Percentiles rank a stretch among this genome's conserved stretches.
phyloP scores from a whole-genome alignment of 2,329 filamentous ascomycete genomes.

The Didymella arachidicola region DNA sequence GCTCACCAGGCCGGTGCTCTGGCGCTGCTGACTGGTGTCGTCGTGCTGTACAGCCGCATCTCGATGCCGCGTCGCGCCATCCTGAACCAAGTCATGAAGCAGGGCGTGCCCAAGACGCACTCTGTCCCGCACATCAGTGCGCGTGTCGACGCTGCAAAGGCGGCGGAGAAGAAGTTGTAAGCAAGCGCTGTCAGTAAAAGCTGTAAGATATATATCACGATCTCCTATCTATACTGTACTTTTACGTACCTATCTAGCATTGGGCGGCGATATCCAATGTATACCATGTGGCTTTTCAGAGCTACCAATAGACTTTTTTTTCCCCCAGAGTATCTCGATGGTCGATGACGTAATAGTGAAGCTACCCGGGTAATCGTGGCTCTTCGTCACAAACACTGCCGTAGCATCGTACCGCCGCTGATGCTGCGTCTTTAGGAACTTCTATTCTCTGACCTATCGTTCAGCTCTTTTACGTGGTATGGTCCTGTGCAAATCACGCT shows the following conservation, averaged over 20 bases:
- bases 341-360: no score
- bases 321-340: no score
- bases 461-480: no score
- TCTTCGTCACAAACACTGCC: no score
- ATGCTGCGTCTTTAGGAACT: no score
- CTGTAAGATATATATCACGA: slow-evolving; percentile 4
- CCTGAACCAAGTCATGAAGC: slow-evolving; percentile 41
- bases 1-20: slow-evolving; percentile 92
- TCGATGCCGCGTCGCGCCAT: slow-evolving; percentile 45
- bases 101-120: slow-evolving; percentile 25
- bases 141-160: slow-evolving; percentile 31
- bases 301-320: slow-evolving; percentile 6
- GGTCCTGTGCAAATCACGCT: no score
- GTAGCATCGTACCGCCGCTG: no score
- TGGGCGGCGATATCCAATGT: slow-evolving; percentile 16
- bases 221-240: slow-evolving; percentile 19
- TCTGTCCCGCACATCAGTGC: slow-evolving; percentile 32
- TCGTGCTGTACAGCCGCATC: slow-evolving; percentile 74
- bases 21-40: slow-evolving; percentile 80
- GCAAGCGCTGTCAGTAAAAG: background rate
- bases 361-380: no score
- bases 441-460: no score
- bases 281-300: slow-evolving; percentile 15
- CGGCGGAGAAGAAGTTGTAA: slow-evolving; percentile 28
- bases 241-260: slow-evolving; percentile 17